Evolutionary conservation across 2,329 filamentous ascomycete genomes (phyloP), one percentile per base, ranked within the genome.

Genomic region (Pseudocercospora fijiensis): DNA sequence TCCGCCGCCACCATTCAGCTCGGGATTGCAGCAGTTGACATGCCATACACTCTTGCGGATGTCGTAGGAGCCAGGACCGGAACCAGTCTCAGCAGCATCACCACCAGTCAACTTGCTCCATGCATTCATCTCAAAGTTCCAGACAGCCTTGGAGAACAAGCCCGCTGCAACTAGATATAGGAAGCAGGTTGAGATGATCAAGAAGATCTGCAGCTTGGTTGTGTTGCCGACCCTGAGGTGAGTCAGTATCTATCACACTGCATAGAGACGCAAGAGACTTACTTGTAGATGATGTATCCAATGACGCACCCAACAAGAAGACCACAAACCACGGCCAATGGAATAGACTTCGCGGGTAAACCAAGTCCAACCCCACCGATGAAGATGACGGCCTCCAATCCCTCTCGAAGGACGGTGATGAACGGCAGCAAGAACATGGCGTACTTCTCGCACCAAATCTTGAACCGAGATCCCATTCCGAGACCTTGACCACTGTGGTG

Each of bases 351-450:
- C 1, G 90, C 91, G 0, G 91, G 90, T 3, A 90, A 81, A 0
- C 87, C 86, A 60, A 96, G 87, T 2, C 89, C 89, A 4, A 96
- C 92, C 20, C 92, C 92, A 16, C 90, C 91, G 59, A 96, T 87
- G 76, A 96, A 96, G 24, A 96, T 85, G 37, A 96, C 88, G 0
- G 90, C 91, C 76, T 96, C 92, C 28, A 96, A 85, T 2, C 92
- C 92, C 76, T 96, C 92, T 37, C 92, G 83, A 13, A 96, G 79
- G n/a, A 95, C 89, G 0, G 92, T 96, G 74, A 96, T 83, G 77
- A 96, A 96, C 0, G 92, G 92, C 60, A 96, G 80, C 52, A 91
- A 77, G 75, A 96, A 95, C 89, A 96, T 91, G 73, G 88, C 86
- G 74, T 96, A 95, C 76, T 90, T 92, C 76, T 93, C 88, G 20